Evolutionary conservation across 2,329 filamentous ascomycete species (phyloP).

Genomic region (Clarireedia sp.): DNA sequence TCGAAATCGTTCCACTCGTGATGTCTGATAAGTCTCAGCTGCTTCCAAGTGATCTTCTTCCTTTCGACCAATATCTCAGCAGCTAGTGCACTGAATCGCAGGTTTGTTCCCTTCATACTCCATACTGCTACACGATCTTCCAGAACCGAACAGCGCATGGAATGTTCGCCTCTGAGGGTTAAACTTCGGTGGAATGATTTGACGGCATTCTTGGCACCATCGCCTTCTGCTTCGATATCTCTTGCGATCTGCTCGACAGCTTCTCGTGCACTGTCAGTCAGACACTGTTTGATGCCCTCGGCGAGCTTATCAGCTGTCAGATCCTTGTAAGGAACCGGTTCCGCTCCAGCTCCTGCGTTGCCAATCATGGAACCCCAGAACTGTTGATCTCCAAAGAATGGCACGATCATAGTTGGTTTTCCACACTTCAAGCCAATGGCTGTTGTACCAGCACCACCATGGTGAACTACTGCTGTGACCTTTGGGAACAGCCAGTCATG

Average conservation of each 20-base stretch:
- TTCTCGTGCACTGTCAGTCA: conserved; percentile 50
- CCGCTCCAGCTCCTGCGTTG: conserved; percentile 55
- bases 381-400: conserved; percentile 72
- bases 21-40: conserved; percentile 55
- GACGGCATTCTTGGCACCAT: conserved; percentile 64
- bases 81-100: conserved; percentile 55
- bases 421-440: conserved; percentile 66
- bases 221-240: conserved; percentile 52
- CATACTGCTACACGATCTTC: conserved; percentile 57
- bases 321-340: conserved; percentile 60
- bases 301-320: conserved; percentile 56
- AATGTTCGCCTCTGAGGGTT: conserved; percentile 40
- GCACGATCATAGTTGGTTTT: conserved; percentile 67
- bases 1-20: conserved; percentile 73
- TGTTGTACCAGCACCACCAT: conserved; percentile 72
- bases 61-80: conserved; percentile 56
- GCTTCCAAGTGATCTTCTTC: conserved; percentile 55
- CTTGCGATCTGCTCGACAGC: conserved; percentile 53
- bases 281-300: conserved; percentile 61
- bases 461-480: conserved; percentile 60
- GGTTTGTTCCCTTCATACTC: conserved; percentile 51
- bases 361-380: conserved; percentile 70
- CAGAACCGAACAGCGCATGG: conserved; percentile 60
- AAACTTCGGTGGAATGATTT: conserved; percentile 56
- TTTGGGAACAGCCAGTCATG: conserved; percentile 71